Evolutionary conservation across 2,329 filamentous ascomycete species (phyloP).

Genomic region (Teratosphaeria viscida): DNA sequence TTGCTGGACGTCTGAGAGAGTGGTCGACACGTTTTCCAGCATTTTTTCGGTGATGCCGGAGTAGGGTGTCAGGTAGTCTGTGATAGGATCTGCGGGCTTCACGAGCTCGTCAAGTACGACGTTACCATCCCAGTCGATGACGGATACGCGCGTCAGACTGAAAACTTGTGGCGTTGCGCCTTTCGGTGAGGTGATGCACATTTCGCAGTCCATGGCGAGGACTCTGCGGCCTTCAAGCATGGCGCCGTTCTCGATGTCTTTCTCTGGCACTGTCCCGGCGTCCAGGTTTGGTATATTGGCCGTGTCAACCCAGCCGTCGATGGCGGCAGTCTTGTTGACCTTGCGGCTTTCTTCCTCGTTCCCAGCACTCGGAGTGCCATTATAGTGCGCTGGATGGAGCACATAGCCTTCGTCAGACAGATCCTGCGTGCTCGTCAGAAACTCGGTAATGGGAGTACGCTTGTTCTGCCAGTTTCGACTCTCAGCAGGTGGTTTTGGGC

Average conservation of each 20-base stretch:
- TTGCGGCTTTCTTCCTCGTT: slow-evolving; percentile 34
- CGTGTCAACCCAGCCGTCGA: slow-evolving; percentile 75
- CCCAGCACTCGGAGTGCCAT: slow-evolving; percentile 6
- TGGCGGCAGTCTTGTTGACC: slow-evolving; percentile 35
- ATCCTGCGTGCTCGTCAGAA: slow-evolving; percentile 61
- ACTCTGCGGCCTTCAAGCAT: slow-evolving; percentile 72
- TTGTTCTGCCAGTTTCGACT: slow-evolving; percentile 60
- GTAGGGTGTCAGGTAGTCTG: slow-evolving; percentile 73
- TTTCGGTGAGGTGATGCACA: slow-evolving; percentile 68
- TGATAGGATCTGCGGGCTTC: slow-evolving; percentile 78
- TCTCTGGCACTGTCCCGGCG: slow-evolving; percentile 57
- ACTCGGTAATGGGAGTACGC: slow-evolving; percentile 71
- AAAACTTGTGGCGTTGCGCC: slow-evolving; percentile 50
- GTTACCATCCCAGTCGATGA: slow-evolving; percentile 76
- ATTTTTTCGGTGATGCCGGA: slow-evolving; percentile 87
- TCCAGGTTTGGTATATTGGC: slow-evolving; percentile 50
- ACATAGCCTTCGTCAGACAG: slow-evolving; percentile 75
- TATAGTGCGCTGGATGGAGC: slow-evolving; percentile 67
- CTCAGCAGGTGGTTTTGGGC: slow-evolving; percentile 50
- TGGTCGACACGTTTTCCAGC: slow-evolving; percentile 74
- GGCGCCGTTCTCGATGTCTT: slow-evolving; percentile 67
- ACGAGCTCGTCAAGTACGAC: slow-evolving; percentile 83
- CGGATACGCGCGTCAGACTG: slow-evolving; percentile 78
- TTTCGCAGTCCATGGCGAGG: slow-evolving; percentile 86
- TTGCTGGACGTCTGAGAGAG: slow-evolving; percentile 68